These are phyloP conservation scores for Kingdonia uniflora DNA, from an alignment of 164 flowering plant genomes.

Conservation along the genomic window DNA sequence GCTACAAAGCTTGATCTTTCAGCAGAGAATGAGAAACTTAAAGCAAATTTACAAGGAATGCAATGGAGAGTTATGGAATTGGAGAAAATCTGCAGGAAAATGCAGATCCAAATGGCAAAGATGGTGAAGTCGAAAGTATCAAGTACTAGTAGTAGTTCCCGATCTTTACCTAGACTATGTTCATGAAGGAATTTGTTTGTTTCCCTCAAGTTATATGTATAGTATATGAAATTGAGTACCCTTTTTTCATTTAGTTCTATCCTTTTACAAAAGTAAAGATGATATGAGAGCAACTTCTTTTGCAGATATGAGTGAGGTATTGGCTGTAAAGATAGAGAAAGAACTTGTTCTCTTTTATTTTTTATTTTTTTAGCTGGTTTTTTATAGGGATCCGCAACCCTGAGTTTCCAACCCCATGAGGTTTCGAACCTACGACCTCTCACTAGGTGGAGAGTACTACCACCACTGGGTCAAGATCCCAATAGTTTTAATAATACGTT, in stretches of 20 bases:
- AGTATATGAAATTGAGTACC: not conserved
- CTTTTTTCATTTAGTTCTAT: no score
- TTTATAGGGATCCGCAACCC: no score
- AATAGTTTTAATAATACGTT: not conserved
- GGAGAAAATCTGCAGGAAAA: constrained; percentile 67
- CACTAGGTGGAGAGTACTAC: no score
- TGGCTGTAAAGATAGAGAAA: constrained; percentile 10
- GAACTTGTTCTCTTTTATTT: not conserved
- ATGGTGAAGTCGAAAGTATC: constrained; percentile 21
- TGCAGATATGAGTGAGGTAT: not conserved
- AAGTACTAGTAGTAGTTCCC: constrained; percentile 20
- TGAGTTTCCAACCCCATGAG: no score
- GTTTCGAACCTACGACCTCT: no score
- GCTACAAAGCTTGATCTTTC: constrained; percentile 35
- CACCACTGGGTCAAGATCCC: no score
- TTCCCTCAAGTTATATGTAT: not conserved
- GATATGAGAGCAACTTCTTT: constrained; percentile 5
- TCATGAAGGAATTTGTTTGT: constrained; percentile 32
- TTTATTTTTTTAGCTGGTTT: no score
- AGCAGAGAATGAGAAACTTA: constrained; percentile 44
- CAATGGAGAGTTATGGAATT: constrained; percentile 81
- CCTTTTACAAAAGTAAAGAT: constrained; percentile 11
- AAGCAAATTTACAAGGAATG: constrained; percentile 68
- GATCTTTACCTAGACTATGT: constrained; percentile 67
- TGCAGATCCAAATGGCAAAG: constrained; percentile 55